Percentiles rank a stretch among this genome's conserved stretches.
Conservation (phyloP, 2,329 filamentous ascomycete species). For the Ophiostoma perfectum region DNA sequence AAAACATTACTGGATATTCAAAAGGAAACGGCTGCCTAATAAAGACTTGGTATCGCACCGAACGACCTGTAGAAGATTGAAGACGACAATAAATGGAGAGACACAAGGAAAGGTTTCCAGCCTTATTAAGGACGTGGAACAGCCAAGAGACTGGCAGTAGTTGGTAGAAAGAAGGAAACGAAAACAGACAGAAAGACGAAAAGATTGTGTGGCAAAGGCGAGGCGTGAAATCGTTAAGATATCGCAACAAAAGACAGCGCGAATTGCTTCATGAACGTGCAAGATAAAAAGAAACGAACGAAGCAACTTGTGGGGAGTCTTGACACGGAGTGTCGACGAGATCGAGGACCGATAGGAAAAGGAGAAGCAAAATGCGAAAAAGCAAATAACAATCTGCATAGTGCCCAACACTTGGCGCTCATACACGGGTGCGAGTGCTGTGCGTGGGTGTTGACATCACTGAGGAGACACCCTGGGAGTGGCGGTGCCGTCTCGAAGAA, state of each 20-base stretch:
- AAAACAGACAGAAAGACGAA: slow-evolving; percentile 10
- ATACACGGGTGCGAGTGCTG: slow-evolving; percentile 22
- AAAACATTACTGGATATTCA: slow-evolving; percentile 16
- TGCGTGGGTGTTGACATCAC: slow-evolving; percentile 24
- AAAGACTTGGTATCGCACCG: slow-evolving; percentile 13
- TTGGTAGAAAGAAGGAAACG: slow-evolving; percentile 9
- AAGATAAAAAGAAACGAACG: slow-evolving; percentile 7
- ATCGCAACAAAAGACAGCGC: slow-evolving; percentile 15
- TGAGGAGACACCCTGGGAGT: slow-evolving; percentile 21
- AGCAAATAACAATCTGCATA: background rate
- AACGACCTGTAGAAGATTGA: slow-evolving; percentile 6
- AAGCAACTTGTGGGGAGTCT: background rate
- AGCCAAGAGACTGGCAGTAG: slow-evolving; percentile 11
- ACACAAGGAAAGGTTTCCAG: background rate
- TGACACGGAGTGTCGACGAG: no score
- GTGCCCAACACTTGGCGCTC: background rate
- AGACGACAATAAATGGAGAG: slow-evolving; percentile 10
- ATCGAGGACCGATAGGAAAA: background rate
- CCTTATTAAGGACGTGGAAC: background rate
- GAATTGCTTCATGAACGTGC: slow-evolving; percentile 15
- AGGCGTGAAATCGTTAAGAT: slow-evolving; percentile 22
- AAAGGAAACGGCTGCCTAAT: slow-evolving; percentile 13
- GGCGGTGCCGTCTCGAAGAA: slow-evolving; percentile 27
- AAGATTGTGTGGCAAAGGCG: slow-evolving; percentile 9
- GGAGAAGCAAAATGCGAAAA: background rate